Evolutionary conservation across 495 filamentous ascomycete genomes (phyloP).

Genomic region (Aspergillus nidulans): DNA sequence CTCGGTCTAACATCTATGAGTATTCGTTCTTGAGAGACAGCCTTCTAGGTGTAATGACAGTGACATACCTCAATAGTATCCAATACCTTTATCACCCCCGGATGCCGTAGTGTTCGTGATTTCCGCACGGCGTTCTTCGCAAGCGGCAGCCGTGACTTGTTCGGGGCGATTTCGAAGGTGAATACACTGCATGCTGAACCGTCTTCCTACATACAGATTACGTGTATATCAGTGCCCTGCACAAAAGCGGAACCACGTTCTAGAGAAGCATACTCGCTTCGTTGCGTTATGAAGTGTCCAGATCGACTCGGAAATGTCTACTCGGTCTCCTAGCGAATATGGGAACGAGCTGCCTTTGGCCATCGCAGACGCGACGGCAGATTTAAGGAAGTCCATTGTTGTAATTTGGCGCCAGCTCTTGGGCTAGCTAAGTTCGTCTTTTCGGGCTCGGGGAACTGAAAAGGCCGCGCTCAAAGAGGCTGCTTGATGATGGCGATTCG

Average conservation of each 20-base stretch:
- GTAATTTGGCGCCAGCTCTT: neutral
- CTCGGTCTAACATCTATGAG: slow-evolving; percentile 61
- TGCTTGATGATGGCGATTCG: neutral
- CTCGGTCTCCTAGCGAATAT: slow-evolving; percentile 84
- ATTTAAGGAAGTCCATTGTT: slow-evolving; percentile 94
- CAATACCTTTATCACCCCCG: slow-evolving; percentile 85
- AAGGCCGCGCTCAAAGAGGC: neutral
- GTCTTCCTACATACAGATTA: slow-evolving; percentile 61
- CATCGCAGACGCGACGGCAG: slow-evolving; percentile 92
- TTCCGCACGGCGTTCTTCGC: slow-evolving; percentile 92
- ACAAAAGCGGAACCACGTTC: neutral
- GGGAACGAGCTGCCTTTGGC: slow-evolving; percentile 90
- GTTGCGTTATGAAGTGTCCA: slow-evolving; percentile 92
- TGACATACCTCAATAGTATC: slow-evolving; percentile 83
- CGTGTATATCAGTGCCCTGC: slow-evolving; percentile 13
- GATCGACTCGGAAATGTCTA: slow-evolving; percentile 82
- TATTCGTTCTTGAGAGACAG: neutral
- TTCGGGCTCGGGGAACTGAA: neutral
- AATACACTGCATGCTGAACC: slow-evolving; percentile 92
- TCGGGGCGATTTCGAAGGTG: slow-evolving; percentile 79
- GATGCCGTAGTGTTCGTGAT: slow-evolving; percentile 84
- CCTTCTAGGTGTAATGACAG: neutral
- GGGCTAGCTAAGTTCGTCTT: slow-evolving; percentile 15
- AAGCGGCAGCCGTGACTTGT: slow-evolving; percentile 74
- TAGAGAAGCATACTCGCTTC: slow-evolving; percentile 60